Conservation (phyloP, 169 alveolate species). For the Eimeria acervulina region DNA sequence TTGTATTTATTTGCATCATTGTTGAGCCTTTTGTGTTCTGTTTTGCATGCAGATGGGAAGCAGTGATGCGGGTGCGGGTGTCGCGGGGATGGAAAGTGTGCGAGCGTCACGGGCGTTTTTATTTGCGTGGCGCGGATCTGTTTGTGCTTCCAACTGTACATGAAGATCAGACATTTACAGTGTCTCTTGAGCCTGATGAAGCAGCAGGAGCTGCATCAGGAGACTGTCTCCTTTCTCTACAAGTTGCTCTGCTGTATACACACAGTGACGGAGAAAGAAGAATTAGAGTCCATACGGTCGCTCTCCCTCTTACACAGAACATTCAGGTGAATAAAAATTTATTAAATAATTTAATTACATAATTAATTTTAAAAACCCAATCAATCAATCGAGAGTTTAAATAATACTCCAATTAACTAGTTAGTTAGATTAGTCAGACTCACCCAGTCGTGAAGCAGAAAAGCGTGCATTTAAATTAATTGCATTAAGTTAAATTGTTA, state of each 20-base stretch:
- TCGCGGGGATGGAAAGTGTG: constrained; percentile 97
- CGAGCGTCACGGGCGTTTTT: constrained; percentile 96
- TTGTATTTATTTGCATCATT: too few relatives aligned
- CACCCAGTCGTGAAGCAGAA: too few relatives aligned
- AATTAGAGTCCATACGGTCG: constrained; percentile 97
- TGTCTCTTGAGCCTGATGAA: constrained; percentile 93
- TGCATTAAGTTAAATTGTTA: too few relatives aligned
- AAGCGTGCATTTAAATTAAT: too few relatives aligned
- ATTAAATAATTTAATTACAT: too few relatives aligned
- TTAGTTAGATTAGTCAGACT: too few relatives aligned
- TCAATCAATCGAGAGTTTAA: too few relatives aligned
- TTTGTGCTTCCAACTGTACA: constrained; percentile 95
- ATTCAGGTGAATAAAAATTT: too few relatives aligned
- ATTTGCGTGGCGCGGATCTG: constrained; percentile 94
- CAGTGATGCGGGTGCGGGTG: constrained; percentile 97
- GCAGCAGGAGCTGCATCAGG: constrained; percentile 73
- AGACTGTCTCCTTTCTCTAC: constrained; percentile 94
- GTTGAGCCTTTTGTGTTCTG: background rate
- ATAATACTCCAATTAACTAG: too few relatives aligned
- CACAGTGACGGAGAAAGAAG: constrained; percentile 98
- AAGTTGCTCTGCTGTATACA: constrained; percentile 98
- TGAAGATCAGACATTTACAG: constrained; percentile 93
- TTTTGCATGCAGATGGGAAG: constrained; percentile 96
- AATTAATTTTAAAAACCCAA: too few relatives aligned
- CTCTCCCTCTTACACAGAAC: constrained; percentile 96